Conservation (phyloP, 23 red algal species). For the Chondrus crispus region DNA sequence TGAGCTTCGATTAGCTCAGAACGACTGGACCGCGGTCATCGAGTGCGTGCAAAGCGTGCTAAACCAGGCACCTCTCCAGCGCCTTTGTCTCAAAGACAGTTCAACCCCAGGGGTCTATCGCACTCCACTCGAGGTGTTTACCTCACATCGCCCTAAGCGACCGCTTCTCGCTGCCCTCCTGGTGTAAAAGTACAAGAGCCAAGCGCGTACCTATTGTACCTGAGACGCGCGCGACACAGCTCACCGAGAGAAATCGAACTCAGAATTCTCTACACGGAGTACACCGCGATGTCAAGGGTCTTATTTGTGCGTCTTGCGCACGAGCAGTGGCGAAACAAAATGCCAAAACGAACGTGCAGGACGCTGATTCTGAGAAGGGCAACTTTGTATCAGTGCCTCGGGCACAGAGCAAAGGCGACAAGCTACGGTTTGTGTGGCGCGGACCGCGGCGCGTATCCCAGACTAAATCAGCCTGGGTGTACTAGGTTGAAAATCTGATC, state of each 20-base stretch:
- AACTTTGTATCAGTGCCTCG: neutral
- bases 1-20: neutral
- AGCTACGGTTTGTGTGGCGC: neutral
- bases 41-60: conserved; percentile 21
- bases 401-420: neutral
- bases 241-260: neutral
- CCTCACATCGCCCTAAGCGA: neutral
- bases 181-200: neutral
- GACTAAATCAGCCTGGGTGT: neutral
- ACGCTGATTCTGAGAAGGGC: neutral
- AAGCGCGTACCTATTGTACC: neutral
- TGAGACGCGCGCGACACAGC: neutral
- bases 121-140: neutral
- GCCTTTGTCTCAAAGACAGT: neutral
- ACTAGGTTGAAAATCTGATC: neutral
- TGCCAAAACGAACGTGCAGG: neutral
- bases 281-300: neutral
- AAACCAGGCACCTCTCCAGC: conserved; percentile 30
- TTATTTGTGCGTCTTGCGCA: neutral
- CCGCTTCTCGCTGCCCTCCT: neutral
- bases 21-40: conserved; percentile 28
- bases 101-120: neutral
- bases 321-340: neutral
- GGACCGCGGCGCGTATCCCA: neutral
- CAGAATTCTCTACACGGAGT: neutral